Percentiles rank a stretch among this genome's conserved stretches.
Conservation (phyloP, 23 red algal species). For the Gracilariopsis chorda region DNA sequence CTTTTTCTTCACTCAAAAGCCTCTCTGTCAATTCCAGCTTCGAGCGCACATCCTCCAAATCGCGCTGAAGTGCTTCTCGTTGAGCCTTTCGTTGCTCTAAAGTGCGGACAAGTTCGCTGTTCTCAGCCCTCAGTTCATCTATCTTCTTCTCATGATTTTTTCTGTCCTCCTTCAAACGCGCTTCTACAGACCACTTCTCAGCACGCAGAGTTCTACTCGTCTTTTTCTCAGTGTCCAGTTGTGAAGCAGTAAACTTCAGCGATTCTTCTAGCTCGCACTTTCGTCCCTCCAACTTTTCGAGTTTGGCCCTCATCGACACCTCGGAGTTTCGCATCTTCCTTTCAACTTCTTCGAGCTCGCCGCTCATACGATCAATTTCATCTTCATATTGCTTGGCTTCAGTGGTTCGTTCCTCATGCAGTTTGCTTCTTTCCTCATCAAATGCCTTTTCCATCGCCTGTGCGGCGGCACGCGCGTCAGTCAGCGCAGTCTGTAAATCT, state of each 20-base stretch:
- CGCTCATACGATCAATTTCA: conserved; percentile 41
- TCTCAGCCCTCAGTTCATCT: neutral
- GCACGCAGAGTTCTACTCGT: neutral
- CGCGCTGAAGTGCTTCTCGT: neutral
- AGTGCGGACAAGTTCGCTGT: neutral
- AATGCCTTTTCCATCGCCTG: neutral
- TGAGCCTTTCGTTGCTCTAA: conserved; percentile 1
- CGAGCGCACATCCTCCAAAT: neutral
- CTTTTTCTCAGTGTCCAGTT: neutral
- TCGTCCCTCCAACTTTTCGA: neutral
- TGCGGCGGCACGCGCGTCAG: neutral
- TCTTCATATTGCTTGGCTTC: conserved; percentile 29
- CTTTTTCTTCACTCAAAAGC: neutral
- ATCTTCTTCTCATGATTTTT: neutral
- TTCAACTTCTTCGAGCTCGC: conserved; percentile 8
- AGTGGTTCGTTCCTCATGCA: neutral
- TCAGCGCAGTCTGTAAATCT: neutral
- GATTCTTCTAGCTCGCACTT: neutral
- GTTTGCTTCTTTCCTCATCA: neutral
- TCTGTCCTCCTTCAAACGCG: neutral
- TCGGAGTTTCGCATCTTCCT: conserved; percentile 19
- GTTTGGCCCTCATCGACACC: neutral
- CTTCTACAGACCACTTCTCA: neutral
- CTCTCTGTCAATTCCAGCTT: neutral
- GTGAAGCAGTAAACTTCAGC: neutral